Conservation (phyloP, 2,329 filamentous ascomycete genomes). For the Aspergillus fructus region DNA sequence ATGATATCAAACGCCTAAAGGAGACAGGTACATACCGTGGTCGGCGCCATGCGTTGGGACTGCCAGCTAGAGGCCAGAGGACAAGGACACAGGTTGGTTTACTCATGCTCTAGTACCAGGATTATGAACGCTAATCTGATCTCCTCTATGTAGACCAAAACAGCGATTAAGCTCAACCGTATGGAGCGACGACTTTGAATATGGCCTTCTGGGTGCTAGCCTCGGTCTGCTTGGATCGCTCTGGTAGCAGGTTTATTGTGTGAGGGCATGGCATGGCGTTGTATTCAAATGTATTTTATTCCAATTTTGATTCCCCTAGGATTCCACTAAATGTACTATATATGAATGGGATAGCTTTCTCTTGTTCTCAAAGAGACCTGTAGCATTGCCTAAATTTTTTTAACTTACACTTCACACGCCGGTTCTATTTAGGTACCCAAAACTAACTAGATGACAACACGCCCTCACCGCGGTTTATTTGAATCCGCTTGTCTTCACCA, state of each 20-base stretch:
- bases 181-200: slow-evolving; percentile 52
- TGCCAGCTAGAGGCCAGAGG: slow-evolving; percentile 87
- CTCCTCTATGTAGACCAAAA: slow-evolving; percentile 50
- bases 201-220: slow-evolving; percentile 5
- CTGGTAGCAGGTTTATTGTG: slow-evolving; percentile 21
- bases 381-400: slow-evolving; percentile 30
- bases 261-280: slow-evolving; percentile 22
- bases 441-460: slow-evolving; percentile 35
- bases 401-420: slow-evolving; percentile 29
- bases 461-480: slow-evolving; percentile 74
- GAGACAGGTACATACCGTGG: slow-evolving; percentile 91
- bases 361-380: not conserved
- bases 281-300: slow-evolving; percentile 15
- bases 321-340: slow-evolving; percentile 21
- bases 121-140: not conserved
- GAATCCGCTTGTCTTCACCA: slow-evolving; percentile 91
- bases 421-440: slow-evolving; percentile 27
- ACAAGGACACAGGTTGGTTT: slow-evolving; percentile 70
- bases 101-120: not conserved
- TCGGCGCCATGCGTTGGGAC: slow-evolving; percentile 83
- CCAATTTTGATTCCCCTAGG: slow-evolving; percentile 9
- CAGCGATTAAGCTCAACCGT: slow-evolving; percentile 58
- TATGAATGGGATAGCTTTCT: slow-evolving; percentile 12
- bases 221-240: slow-evolving; percentile 21
- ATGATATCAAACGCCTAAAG: slow-evolving; percentile 82